Base-by-base conservation (phyloP, 345 rosid genomes). In the Bruguiera gymnorhiza region DNA sequence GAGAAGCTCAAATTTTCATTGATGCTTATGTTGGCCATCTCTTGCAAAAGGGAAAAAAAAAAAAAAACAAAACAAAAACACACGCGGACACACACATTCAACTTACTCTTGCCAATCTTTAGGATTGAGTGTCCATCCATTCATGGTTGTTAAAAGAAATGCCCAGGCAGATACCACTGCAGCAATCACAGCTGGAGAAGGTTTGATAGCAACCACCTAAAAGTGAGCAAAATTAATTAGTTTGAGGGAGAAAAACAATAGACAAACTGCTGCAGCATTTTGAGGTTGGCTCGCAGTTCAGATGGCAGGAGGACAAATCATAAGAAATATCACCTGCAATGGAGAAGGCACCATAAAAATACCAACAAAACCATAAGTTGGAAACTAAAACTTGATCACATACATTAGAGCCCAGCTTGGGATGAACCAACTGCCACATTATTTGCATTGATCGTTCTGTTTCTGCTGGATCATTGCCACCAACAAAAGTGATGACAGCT, bases 151-250 rank as follows among this genome's bases (percentile, higher is more conserved):
- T 64, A 95, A 83, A 73, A 95, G 91, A 84, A 92, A 92, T 62
- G 98, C 82, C 99, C 99, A 95, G 57, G 97, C 85, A 76, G 97
- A 90, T 66, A 90, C 97, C 74, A 83, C 83, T 34, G 97, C 82
- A 57, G 91, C 63, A 81, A 86, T 82, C 39, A 89, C 76, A 56
- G 82, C 80, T 16, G 88, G 67, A 32, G 98, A 79, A 74, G 84
- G 86, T 73, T 83, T 92, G 70, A 72, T 71, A 23, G 82, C 87
- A 76, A 83, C 88, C 46, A 92, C 99, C 99, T 94, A 20, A 56
- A 56, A 20, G 11, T 23, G 58, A 20, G 50, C 3, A 2, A 10
- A 39, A 24, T 27, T 50, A 30, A 70, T 53, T 60, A 73, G n/a
- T 11, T 10, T 27, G 11, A 11, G 27, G 36, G 32, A 34, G 18